phyloP scores from a whole-genome alignment of 192 early-diverging fungal species.

The Entophlyctis luteolus region DNA sequence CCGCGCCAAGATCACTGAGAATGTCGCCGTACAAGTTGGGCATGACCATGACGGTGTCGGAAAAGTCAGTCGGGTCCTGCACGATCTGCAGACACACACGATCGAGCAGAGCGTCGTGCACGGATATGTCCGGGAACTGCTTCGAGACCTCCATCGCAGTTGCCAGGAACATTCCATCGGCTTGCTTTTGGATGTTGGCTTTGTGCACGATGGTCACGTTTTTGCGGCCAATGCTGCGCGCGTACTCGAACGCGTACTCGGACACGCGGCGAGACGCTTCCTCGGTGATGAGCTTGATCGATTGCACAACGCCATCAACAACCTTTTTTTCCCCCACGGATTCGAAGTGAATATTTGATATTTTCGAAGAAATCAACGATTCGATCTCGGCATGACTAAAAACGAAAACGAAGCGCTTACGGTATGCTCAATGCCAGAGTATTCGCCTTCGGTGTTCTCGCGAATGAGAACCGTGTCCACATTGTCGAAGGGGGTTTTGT shows the following conservation, averaged over 20 bases:
- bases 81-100: slow-evolving; percentile 92
- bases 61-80: slow-evolving; percentile 85
- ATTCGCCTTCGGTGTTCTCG: slow-evolving; percentile 99
- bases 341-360: background rate
- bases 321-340: slow-evolving; percentile 43
- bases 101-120: slow-evolving; percentile 90
- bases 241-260: slow-evolving; percentile 94
- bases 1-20: slow-evolving; percentile 96
- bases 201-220: slow-evolving; percentile 98
- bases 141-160: slow-evolving; percentile 86
- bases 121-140: slow-evolving; percentile 87
- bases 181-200: slow-evolving; percentile 80
- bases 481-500: slow-evolving; percentile 91
- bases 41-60: slow-evolving; percentile 98
- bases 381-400: background rate
- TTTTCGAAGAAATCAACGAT: background rate
- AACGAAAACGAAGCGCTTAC: slow-evolving; percentile 28
- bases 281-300: slow-evolving; percentile 98
- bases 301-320: slow-evolving; percentile 94
- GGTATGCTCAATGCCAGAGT: slow-evolving; percentile 97
- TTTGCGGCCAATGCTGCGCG: slow-evolving; percentile 81
- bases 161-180: slow-evolving; percentile 95
- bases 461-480: slow-evolving; percentile 98
- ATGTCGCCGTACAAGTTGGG: slow-evolving; percentile 99
- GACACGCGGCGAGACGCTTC: slow-evolving; percentile 87